Conservation (phyloP, 257 asterid genomes). For the Nicotiana benthamiana region DNA sequence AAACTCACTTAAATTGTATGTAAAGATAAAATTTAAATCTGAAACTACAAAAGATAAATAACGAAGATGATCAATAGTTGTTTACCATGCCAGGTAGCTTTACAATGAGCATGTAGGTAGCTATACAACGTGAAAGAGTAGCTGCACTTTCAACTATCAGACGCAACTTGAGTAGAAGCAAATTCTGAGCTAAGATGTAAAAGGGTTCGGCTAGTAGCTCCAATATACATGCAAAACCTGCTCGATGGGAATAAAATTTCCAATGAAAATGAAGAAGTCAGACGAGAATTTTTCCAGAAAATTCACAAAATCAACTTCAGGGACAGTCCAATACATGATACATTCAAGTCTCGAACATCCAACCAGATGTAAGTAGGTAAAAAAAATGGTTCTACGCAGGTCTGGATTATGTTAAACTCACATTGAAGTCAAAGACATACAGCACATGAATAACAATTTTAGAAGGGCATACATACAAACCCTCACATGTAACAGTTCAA, state of each 20-base stretch:
- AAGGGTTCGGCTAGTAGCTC: constrained; percentile 95
- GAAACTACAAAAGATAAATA: neutral
- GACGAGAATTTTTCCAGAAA: neutral
- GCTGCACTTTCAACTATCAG: constrained; percentile 72
- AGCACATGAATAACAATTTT: neutral
- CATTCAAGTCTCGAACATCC: neutral
- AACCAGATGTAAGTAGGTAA: neutral
- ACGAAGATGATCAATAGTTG: neutral
- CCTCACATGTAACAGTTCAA: neutral
- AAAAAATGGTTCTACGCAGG: neutral
- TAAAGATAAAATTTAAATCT: neutral
- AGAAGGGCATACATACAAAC: neutral
- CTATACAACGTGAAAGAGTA: constrained; percentile 71
- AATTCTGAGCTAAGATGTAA: constrained; percentile 82
- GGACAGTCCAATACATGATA: neutral
- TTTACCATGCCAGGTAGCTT: constrained; percentile 59
- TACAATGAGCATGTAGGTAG: constrained; percentile 64
- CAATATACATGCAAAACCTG: constrained; percentile 85
- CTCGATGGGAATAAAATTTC: constrained; percentile 1
- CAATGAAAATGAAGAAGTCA: neutral
- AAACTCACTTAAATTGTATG: neutral
- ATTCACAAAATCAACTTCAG: neutral
- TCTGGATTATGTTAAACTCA: neutral
- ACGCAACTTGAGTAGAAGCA: constrained; percentile 80
- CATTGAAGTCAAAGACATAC: neutral